Evolutionary conservation across 345 rosid species (phyloP).

Genomic region (Chamaenerion angustifolium): DNA sequence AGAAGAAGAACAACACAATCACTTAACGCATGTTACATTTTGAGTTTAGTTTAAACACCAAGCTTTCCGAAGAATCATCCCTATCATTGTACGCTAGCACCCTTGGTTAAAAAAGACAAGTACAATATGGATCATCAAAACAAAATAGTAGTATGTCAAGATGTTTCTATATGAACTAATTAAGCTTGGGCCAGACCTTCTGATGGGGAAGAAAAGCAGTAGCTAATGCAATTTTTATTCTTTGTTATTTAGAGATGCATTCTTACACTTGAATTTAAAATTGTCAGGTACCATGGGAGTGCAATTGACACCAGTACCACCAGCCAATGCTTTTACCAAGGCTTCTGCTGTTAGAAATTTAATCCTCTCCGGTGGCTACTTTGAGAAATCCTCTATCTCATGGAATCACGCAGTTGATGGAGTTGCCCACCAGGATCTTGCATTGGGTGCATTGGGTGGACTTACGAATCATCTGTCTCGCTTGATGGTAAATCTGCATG

Average conservation of each 20-base stretch:
- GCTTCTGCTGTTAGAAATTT: slow-evolving; percentile 52
- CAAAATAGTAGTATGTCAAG: too few species aligned
- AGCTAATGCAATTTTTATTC: too few species aligned
- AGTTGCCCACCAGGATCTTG: slow-evolving; percentile 29
- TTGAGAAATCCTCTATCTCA: slow-evolving; percentile 41
- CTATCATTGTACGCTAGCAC: too few species aligned
- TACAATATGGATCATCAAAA: too few species aligned
- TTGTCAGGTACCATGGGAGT: slow-evolving; percentile 39
- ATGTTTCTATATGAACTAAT: too few species aligned
- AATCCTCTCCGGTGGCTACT: slow-evolving; percentile 56
- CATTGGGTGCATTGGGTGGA: slow-evolving; percentile 68
- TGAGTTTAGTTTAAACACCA: too few species aligned
- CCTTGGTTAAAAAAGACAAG: too few species aligned
- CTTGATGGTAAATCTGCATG: slow-evolving; percentile 50
- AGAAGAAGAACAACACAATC: too few species aligned
- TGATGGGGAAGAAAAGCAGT: too few species aligned
- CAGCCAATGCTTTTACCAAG: slow-evolving; percentile 33
- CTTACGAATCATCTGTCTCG: slow-evolving; percentile 66
- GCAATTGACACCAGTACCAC: slow-evolving; percentile 45
- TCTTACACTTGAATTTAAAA: background rate
- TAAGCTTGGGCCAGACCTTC: too few species aligned
- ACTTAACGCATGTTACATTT: too few species aligned
- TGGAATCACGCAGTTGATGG: slow-evolving; percentile 38
- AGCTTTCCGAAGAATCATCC: too few species aligned
- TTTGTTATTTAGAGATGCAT: background rate